These are phyloP conservation scores for Pestalotiopsis sp. DNA, from an alignment of 2,329 filamentous ascomycete genomes.

Conservation along the genomic window DNA sequence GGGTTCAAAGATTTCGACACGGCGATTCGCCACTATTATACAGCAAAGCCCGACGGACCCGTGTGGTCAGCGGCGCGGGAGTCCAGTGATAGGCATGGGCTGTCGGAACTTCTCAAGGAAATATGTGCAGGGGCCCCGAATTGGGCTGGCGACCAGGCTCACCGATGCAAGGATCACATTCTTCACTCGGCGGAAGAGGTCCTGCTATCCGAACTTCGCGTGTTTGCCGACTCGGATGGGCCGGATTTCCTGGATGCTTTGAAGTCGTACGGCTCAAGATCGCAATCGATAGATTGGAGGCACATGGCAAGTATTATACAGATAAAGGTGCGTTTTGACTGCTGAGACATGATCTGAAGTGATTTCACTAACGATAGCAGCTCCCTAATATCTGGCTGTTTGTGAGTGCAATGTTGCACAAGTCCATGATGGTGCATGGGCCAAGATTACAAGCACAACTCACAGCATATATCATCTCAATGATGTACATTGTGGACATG, in stretches of 20 bases:
- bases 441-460: not conserved
- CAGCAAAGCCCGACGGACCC: not conserved
- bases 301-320: not conserved
- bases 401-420: not conserved
- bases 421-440: not conserved
- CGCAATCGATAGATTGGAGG: not conserved
- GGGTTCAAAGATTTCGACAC: conserved; percentile 1
- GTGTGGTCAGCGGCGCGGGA: not conserved
- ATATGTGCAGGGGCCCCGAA: not conserved
- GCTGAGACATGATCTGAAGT: no score
- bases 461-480: not conserved
- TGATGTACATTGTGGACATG: not conserved
- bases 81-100: not conserved
- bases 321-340: not conserved
- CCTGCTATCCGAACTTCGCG: not conserved
- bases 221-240: not conserved
- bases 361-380: not conserved
- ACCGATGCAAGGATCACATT: not conserved
- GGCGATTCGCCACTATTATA: not conserved
- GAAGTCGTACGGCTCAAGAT: not conserved
- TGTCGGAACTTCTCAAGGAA: not conserved
- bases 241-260: not conserved
- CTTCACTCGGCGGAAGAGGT: conserved; percentile 1
- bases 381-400: not conserved
- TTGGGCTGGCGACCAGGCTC: not conserved